These are phyloP conservation scores for Leishmania guyanensis DNA, from an alignment of 208 protist genomes.

Conservation along the genomic window DNA sequence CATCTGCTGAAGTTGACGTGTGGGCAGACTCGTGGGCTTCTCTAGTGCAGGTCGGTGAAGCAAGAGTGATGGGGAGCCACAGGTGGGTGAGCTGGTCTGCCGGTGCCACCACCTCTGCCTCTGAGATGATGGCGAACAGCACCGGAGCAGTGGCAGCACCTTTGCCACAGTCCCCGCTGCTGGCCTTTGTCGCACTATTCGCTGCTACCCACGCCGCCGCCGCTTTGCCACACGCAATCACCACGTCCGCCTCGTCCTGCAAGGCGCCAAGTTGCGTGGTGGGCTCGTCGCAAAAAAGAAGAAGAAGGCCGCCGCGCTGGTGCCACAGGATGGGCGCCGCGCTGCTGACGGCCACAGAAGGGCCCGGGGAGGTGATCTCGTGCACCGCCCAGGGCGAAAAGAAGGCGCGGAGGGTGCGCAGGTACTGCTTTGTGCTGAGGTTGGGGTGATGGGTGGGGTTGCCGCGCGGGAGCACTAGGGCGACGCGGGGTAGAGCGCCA, in stretches of 20 bases:
- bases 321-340: conserved; percentile 41
- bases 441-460: conserved; percentile 43
- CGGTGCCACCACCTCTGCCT: conserved; percentile 45
- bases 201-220: conserved; percentile 45
- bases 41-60: neutral
- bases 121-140: conserved; percentile 51
- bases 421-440: conserved; percentile 41
- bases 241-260: conserved; percentile 62
- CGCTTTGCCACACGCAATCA: conserved; percentile 67
- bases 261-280: conserved; percentile 50
- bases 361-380: conserved; percentile 24
- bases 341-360: conserved; percentile 7
- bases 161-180: neutral
- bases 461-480: conserved; percentile 46
- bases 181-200: conserved; percentile 17
- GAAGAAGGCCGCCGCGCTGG: conserved; percentile 58
- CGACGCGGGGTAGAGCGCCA: conserved; percentile 40
- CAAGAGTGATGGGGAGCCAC: conserved; percentile 39
- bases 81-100: conserved; percentile 29
- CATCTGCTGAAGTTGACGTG: neutral
- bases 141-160: neutral
- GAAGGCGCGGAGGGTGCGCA: conserved; percentile 48
- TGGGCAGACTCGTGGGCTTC: neutral
- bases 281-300: conserved; percentile 60
- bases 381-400: conserved; percentile 54